A percentile compares a stretch with the other conserved stretches of the same genome.
These are phyloP conservation scores for Raphanus raphanistrum DNA, from an alignment of 345 rosid genomes.

Conservation along the genomic window DNA sequence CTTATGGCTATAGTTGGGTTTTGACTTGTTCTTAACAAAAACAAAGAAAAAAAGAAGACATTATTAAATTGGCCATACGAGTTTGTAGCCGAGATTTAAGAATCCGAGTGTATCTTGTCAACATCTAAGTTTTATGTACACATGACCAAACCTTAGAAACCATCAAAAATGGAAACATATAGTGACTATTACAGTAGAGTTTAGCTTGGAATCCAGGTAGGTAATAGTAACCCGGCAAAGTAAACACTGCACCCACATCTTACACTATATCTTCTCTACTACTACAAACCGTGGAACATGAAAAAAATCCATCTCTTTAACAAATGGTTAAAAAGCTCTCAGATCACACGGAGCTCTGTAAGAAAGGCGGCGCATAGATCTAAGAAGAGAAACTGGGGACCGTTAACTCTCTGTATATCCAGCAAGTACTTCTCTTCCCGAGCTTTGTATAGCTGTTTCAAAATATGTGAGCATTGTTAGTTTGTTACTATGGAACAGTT, in stretches of 20 bases:
- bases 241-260: conserved; percentile 36
- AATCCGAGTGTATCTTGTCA: conserved; percentile 3
- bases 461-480: neutral
- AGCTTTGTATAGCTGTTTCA: conserved; percentile 84
- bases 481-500: neutral
- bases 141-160: conserved; percentile 19
- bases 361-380: conserved; percentile 95
- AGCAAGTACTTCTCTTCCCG: conserved; percentile 83
- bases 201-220: conserved; percentile 35
- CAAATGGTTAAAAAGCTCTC: conserved; percentile 27
- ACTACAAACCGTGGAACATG: conserved; percentile 26
- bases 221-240: conserved; percentile 31
- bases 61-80: neutral
- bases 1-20: too few relatives aligned
- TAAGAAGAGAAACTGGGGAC: conserved; percentile 86
- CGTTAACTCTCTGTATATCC: conserved; percentile 82
- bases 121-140: conserved; percentile 28
- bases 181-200: conserved; percentile 30
- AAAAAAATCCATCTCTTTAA: neutral
- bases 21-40: neutral
- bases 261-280: conserved; percentile 18
- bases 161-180: neutral
- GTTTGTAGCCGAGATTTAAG: neutral
- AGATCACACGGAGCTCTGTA: conserved; percentile 81
- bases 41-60: neutral